Evolutionary conservation across 371 early-diverging fungal genomes (phyloP).

Genomic region (Nematocida sp.): DNA sequence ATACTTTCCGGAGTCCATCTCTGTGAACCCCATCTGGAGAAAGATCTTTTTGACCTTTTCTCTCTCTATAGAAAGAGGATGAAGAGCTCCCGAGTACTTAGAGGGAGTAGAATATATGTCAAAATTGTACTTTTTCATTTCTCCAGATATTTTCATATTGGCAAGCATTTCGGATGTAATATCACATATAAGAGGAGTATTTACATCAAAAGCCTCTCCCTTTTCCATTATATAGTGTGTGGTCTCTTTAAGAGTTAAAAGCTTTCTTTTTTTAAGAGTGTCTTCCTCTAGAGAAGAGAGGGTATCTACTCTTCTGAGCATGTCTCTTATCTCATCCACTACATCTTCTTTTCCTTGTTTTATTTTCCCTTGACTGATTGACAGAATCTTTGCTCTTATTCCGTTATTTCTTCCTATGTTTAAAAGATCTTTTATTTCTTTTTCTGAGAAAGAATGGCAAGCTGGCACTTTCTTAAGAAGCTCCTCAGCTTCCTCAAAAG

Average conservation of each 20-base stretch:
- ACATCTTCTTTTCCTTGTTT: background rate
- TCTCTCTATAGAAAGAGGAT: conserved; percentile 95
- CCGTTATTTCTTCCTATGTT: conserved; percentile 48
- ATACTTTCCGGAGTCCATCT: conserved; percentile 95
- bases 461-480: background rate
- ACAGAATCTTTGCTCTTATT: conserved; percentile 5
- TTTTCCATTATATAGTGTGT: conserved; percentile 74
- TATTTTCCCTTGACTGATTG: background rate
- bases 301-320: background rate
- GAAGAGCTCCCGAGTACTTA: conserved; percentile 78
- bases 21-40: conserved; percentile 93
- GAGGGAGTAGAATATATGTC: conserved; percentile 77
- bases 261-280: conserved; percentile 61
- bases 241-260: conserved; percentile 55
- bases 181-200: conserved; percentile 77
- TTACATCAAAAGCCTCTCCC: conserved; percentile 78
- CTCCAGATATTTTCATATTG: conserved; percentile 74
- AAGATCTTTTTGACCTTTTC: conserved; percentile 97
- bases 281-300: conserved; percentile 27
- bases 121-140: conserved; percentile 98
- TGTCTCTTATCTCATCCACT: conserved; percentile 1
- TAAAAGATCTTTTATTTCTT: conserved; percentile 5
- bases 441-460: background rate
- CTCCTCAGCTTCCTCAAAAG: background rate
- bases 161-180: conserved; percentile 84